Conservation (phyloP, 345 rosid genomes). For the Populus deltoides region DNA sequence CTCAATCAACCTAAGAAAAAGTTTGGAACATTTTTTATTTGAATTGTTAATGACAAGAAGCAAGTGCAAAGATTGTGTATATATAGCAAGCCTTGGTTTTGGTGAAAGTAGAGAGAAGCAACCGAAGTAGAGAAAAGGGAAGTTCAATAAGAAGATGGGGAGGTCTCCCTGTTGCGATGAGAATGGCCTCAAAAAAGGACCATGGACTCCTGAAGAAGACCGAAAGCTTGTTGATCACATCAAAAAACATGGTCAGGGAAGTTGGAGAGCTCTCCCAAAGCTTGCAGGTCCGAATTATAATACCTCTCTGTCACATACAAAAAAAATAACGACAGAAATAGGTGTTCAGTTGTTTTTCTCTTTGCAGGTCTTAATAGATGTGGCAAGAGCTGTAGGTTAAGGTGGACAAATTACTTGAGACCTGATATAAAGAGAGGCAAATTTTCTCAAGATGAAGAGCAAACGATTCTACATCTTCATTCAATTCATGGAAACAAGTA, state of each 20-base stretch:
- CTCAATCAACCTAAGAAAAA: conserved; percentile 27
- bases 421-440: conserved; percentile 83
- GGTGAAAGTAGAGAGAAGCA: conserved; percentile 22
- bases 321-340: background rate
- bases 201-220: conserved; percentile 96
- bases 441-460: conserved; percentile 74
- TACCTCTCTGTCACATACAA: background rate
- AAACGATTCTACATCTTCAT: conserved; percentile 72
- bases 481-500: conserved; percentile 80
- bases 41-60: conserved; percentile 7
- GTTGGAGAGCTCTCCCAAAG: conserved; percentile 93
- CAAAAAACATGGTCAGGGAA: conserved; percentile 81
- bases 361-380: conserved; percentile 69
- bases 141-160: conserved; percentile 48
- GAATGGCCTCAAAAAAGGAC: conserved; percentile 90
- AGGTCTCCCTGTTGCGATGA: conserved; percentile 87
- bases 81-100: conserved; percentile 27
- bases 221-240: conserved; percentile 68
- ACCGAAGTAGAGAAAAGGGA: background rate
- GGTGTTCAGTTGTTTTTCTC: background rate
- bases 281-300: conserved; percentile 49
- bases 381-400: conserved; percentile 79
- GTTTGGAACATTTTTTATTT: background rate
- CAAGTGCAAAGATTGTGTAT: conserved; percentile 20
- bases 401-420: conserved; percentile 80